These are phyloP conservation scores for Linanthus parryae DNA, from an alignment of 148 eudicot genomes.

Conservation along the genomic window DNA sequence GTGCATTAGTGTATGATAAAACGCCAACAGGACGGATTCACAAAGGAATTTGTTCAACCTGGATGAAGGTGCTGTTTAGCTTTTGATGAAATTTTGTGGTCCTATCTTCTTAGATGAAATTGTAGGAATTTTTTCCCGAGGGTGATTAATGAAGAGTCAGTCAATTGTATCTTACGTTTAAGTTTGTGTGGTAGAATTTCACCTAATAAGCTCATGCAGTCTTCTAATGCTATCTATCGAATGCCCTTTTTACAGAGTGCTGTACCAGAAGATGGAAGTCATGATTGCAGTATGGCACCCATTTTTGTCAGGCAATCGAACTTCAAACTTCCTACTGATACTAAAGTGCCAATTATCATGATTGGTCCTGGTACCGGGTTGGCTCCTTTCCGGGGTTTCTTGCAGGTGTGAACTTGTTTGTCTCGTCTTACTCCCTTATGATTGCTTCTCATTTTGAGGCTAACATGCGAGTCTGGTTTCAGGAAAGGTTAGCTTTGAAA, in stretches of 20 bases:
- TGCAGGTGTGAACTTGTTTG: constrained; percentile 52
- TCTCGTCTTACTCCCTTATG: background rate
- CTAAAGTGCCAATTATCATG: constrained; percentile 79
- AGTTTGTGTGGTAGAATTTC: background rate
- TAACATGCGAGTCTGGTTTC: constrained; percentile 10
- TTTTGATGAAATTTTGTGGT: background rate
- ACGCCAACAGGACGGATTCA: constrained; percentile 86
- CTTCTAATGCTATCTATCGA: background rate
- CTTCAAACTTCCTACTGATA: constrained; percentile 82
- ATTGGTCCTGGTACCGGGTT: constrained; percentile 98
- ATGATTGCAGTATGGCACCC: constrained; percentile 75
- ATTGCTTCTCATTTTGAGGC: background rate
- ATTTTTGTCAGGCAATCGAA: constrained; percentile 87
- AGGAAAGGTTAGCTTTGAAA: constrained; percentile 84
- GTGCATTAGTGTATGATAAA: constrained; percentile 78
- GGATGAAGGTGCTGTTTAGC: constrained; percentile 76
- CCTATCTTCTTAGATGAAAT: too few species aligned
- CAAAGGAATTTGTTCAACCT: constrained; percentile 95
- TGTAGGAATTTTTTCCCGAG: background rate
- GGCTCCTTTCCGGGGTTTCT: constrained; percentile 98
- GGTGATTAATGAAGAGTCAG: background rate
- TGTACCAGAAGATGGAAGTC: constrained; percentile 48
- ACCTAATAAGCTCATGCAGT: background rate
- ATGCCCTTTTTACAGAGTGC: constrained; percentile 60
- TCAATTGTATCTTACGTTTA: background rate